These are phyloP conservation scores for Linnemannia zychae DNA, from an alignment of 192 early-diverging fungal genomes.

Conservation along the genomic window DNA sequence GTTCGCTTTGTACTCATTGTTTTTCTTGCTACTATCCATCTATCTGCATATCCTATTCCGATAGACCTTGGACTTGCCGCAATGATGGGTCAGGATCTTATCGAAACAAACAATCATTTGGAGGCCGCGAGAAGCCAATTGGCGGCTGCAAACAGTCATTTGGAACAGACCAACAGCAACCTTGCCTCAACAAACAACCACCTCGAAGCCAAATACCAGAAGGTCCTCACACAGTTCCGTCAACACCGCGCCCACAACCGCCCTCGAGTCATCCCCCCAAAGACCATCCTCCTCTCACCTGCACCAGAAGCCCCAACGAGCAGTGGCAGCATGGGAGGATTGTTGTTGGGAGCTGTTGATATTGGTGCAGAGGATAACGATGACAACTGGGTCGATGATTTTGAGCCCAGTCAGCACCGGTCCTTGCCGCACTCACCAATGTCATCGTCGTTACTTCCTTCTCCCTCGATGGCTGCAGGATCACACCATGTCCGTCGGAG, in stretches of 20 bases:
- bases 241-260: constrained; percentile 39
- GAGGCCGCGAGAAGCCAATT: constrained; percentile 11
- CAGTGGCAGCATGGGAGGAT: not conserved
- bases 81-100: constrained; percentile 37
- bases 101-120: constrained; percentile 30
- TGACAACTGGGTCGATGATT: constrained; percentile 55
- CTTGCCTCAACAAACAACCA: constrained; percentile 1
- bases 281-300: constrained; percentile 39
- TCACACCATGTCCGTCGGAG: constrained; percentile 24
- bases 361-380: constrained; percentile 18
- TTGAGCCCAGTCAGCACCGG: constrained; percentile 20
- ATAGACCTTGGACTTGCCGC: constrained; percentile 41
- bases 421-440: not conserved
- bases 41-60: not conserved
- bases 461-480: not conserved
- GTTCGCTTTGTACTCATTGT: not conserved
- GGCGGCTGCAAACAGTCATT: not conserved
- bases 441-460: not conserved
- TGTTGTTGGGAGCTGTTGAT: not conserved
- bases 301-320: constrained; percentile 15
- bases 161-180: constrained; percentile 2
- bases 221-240: constrained; percentile 32
- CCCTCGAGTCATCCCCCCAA: constrained; percentile 28
- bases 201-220: constrained; percentile 38
- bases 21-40: not conserved